phyloP scores from a whole-genome alignment of 306 rosid genomes.

The Cicer bijugum region DNA sequence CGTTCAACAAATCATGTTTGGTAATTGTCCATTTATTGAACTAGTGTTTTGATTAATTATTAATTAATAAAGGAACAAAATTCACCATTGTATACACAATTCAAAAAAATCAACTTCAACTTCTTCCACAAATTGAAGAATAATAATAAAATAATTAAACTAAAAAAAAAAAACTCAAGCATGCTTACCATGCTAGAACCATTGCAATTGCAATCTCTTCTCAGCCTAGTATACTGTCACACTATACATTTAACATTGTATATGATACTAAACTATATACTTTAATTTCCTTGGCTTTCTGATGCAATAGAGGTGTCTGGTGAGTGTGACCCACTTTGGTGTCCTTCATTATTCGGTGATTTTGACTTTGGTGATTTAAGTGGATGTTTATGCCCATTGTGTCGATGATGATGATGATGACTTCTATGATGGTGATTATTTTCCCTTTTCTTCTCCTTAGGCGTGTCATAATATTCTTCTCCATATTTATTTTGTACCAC shows the following conservation, averaged over 20 bases:
- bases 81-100: conserved; percentile 44
- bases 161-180: neutral
- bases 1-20: conserved; percentile 41
- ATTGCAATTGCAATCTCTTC: conserved; percentile 22
- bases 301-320: conserved; percentile 52
- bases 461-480: conserved; percentile 38
- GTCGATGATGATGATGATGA: conserved; percentile 38
- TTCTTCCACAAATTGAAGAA: conserved; percentile 18
- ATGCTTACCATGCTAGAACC: conserved; percentile 43
- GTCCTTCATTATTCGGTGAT: conserved; percentile 42
- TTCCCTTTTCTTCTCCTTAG: conserved; percentile 49
- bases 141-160: neutral
- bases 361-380: conserved; percentile 51
- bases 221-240: neutral
- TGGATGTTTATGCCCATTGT: conserved; percentile 41
- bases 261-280: conserved; percentile 38
- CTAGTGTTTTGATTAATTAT: conserved; percentile 9
- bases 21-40: conserved; percentile 45
- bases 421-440: conserved; percentile 36
- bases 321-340: conserved; percentile 53
- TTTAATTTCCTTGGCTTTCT: conserved; percentile 37
- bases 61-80: conserved; percentile 3
- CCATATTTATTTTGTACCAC: conserved; percentile 10
- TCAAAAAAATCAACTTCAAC: conserved; percentile 43
- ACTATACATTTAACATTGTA: conserved; percentile 45